Percentiles rank a stretch among this genome's conserved stretches.
Conservation (phyloP, 2,329 filamentous ascomycete genomes). For the Xylaria sp. region DNA sequence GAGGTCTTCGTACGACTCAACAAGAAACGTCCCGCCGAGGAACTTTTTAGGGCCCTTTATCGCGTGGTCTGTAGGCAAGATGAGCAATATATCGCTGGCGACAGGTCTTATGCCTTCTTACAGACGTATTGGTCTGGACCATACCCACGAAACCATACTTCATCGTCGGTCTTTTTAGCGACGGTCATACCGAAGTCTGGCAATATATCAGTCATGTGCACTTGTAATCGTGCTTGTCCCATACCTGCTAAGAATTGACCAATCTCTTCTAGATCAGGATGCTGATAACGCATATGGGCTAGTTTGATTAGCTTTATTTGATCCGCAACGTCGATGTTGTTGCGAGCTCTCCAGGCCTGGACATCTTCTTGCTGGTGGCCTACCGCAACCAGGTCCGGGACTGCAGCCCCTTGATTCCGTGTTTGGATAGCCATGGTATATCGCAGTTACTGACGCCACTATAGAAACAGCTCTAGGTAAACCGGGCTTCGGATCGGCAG, state of each 20-base stretch:
- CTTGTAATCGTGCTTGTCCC: neutral
- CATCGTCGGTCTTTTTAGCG: conserved; percentile 28
- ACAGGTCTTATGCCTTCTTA: conserved; percentile 24
- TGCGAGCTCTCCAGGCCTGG: conserved; percentile 32
- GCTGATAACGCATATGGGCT: conserved; percentile 38
- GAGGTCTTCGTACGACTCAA: conserved; percentile 33
- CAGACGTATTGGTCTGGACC: conserved; percentile 36
- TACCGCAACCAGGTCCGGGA: conserved; percentile 32
- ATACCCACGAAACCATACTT: conserved; percentile 35
- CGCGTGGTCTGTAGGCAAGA: conserved; percentile 23
- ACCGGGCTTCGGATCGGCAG: neutral
- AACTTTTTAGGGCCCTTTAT: conserved; percentile 35
- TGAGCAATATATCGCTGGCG: conserved; percentile 3
- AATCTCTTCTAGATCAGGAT: conserved; percentile 34
- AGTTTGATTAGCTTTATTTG: conserved; percentile 34
- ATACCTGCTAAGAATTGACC: conserved; percentile 30
- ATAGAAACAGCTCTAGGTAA: neutral
- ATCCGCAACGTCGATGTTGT: conserved; percentile 28
- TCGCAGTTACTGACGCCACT: neutral
- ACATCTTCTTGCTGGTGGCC: conserved; percentile 34
- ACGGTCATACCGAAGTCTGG: conserved; percentile 36
- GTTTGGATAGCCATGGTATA: conserved; percentile 22
- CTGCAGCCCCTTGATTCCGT: conserved; percentile 33
- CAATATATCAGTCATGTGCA: conserved; percentile 12
- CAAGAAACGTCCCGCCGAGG: conserved; percentile 32